Conservation (phyloP, 2,329 filamentous ascomycete species). For the Xylaria multiplex region DNA sequence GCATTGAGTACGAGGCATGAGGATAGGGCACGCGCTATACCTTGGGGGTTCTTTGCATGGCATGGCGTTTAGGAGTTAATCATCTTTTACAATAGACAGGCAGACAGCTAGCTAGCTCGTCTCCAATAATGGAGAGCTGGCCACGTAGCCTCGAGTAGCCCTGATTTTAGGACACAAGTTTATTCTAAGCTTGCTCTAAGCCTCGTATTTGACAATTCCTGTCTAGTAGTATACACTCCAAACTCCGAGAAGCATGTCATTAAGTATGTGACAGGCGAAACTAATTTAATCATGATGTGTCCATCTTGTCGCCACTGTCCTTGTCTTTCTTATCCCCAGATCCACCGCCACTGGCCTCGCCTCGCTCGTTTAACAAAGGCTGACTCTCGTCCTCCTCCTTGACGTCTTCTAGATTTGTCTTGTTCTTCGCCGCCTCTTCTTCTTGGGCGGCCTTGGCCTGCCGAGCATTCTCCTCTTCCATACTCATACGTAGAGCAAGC, state of each 20-base stretch:
- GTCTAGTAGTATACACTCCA: conserved; percentile 47
- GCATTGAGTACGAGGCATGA: conserved; percentile 2
- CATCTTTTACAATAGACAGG: conserved; percentile 19
- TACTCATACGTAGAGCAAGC: conserved; percentile 93
- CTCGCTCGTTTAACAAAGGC: conserved; percentile 71
- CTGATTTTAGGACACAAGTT: conserved; percentile 12
- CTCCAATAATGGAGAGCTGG: conserved; percentile 28
- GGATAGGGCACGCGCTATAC: conserved; percentile 11
- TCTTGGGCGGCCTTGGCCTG: conserved; percentile 86
- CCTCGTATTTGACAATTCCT: conserved; percentile 34
- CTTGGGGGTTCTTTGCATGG: conserved; percentile 34
- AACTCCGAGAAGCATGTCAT: conserved; percentile 40
- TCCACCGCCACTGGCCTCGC: conserved; percentile 71
- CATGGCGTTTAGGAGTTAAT: conserved; percentile 42
- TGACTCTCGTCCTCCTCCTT: conserved; percentile 80
- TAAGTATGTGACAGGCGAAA: conserved; percentile 21
- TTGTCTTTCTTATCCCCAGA: conserved; percentile 59
- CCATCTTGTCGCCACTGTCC: conserved; percentile 82
- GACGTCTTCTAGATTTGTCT: conserved; percentile 82
- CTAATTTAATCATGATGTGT: conserved; percentile 72
- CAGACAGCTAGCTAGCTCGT: conserved; percentile 10
- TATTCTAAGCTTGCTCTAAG: conserved; percentile 36
- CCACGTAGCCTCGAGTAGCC: conserved; percentile 1
- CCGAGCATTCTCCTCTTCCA: conserved; percentile 96
- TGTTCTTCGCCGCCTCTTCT: conserved; percentile 76